Conservation (phyloP, 2,329 filamentous ascomycete genomes). For the Alternaria triticimaculans region DNA sequence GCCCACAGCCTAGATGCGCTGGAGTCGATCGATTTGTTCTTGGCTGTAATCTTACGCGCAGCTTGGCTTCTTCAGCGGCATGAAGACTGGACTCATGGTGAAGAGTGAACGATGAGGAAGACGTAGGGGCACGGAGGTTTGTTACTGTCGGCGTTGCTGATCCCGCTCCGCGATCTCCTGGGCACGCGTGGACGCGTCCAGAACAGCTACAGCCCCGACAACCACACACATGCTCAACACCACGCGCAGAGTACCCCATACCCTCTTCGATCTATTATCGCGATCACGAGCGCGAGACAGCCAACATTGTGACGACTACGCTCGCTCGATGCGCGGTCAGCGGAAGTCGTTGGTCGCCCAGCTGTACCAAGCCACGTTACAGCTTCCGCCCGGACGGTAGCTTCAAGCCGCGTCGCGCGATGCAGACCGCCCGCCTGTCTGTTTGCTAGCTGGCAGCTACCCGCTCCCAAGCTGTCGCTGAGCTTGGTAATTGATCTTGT, state of each 20-base stretch:
- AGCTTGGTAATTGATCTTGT: constrained; percentile 13
- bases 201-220: not conserved
- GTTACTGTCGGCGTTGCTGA: not conserved
- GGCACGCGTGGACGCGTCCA: not conserved
- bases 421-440: constrained; percentile 2
- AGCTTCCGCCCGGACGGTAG: constrained; percentile 2
- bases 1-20: not conserved
- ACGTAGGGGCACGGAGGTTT: not conserved
- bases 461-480: constrained; percentile 13
- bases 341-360: constrained; percentile 8
- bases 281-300: not conserved
- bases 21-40: not conserved
- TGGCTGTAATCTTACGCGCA: not conserved
- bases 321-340: not conserved
- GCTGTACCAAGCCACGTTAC: constrained; percentile 19
- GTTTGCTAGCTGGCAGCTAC: constrained; percentile 5
- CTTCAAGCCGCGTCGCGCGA: not conserved
- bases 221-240: not conserved
- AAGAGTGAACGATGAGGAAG: not conserved
- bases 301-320: constrained; percentile 23
- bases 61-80: not conserved
- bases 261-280: not conserved
- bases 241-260: not conserved
- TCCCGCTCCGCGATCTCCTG: not conserved
- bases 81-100: not conserved